phyloP scores from a whole-genome alignment of 2,329 filamentous ascomycete genomes.

The Didymellaceae sp. region DNA sequence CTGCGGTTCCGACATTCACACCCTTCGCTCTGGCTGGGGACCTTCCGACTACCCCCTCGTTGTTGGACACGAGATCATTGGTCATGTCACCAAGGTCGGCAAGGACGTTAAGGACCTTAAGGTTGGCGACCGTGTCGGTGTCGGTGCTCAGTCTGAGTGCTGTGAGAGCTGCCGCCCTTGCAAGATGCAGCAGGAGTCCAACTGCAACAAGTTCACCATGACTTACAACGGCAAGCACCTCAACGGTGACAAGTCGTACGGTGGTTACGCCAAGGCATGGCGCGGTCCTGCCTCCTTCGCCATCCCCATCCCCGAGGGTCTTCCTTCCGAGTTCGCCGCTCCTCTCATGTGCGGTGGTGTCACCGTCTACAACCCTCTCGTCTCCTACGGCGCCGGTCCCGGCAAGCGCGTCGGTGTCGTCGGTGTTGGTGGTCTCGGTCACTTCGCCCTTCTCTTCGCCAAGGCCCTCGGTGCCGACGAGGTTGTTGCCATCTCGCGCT shows the following conservation, averaged over 20 bases:
- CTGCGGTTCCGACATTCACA: slow-evolving; percentile 47
- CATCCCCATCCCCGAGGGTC: slow-evolving; percentile 76
- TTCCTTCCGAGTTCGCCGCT: slow-evolving; percentile 66
- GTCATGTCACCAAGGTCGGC: slow-evolving; percentile 47
- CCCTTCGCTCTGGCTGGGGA: slow-evolving; percentile 52
- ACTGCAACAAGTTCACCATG: slow-evolving; percentile 54
- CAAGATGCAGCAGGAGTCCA: slow-evolving; percentile 52
- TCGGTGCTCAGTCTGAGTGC: slow-evolving; percentile 56
- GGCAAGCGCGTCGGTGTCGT: slow-evolving; percentile 80
- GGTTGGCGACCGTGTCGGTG: slow-evolving; percentile 66
- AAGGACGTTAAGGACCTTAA: slow-evolving; percentile 59
- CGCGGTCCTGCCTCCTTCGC: slow-evolving; percentile 76
- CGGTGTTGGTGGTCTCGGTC: slow-evolving; percentile 75
- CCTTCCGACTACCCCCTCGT: slow-evolving; percentile 57
- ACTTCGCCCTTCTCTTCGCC: slow-evolving; percentile 74
- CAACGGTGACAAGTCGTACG: slow-evolving; percentile 68
- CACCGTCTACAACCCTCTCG: slow-evolving; percentile 78
- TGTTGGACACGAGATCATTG: slow-evolving; percentile 53
- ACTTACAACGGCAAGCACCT: slow-evolving; percentile 56
- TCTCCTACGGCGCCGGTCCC: slow-evolving; percentile 75
- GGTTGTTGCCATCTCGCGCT: slow-evolving; percentile 69
- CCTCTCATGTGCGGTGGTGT: slow-evolving; percentile 86
- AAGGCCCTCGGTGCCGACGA: slow-evolving; percentile 72
- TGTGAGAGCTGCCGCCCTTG: slow-evolving; percentile 58
- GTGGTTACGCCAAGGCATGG: slow-evolving; percentile 69